These are phyloP conservation scores for Coelastrella sp. DNA, from an alignment of 139 green algal genomes.

Conservation along the genomic window DNA sequence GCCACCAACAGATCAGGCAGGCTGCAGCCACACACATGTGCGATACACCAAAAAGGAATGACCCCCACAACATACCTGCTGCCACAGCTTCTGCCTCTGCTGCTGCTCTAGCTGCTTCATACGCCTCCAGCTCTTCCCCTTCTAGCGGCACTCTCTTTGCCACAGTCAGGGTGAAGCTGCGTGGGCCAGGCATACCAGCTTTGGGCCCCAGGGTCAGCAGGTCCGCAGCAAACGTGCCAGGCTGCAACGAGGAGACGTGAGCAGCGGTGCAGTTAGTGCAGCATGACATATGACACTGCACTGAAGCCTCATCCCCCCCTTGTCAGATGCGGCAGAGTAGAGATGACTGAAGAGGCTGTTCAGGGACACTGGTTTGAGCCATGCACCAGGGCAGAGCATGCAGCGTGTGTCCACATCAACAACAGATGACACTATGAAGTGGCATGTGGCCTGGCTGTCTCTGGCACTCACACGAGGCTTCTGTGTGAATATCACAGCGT, in stretches of 20 bases:
- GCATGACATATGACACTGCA: background rate
- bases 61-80: background rate
- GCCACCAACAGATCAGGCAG: too few relatives aligned
- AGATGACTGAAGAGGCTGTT: too few relatives aligned
- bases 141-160: conserved; percentile 74
- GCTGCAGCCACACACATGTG: too few relatives aligned
- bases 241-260: conserved; percentile 9
- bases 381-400: background rate
- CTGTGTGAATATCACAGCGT: conserved; percentile 85
- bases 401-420: background rate
- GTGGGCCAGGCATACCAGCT: conserved; percentile 19
- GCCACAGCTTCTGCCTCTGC: conserved; percentile 37
- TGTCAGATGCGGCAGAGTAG: too few relatives aligned
- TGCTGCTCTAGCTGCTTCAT: conserved; percentile 46
- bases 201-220: conserved; percentile 16
- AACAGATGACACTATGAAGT: background rate
- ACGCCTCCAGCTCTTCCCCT: conserved; percentile 84
- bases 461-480: conserved; percentile 41
- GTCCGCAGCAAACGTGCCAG: conserved; percentile 45
- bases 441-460: background rate
- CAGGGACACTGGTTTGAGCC: too few relatives aligned
- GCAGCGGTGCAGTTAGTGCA: background rate
- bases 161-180: conserved; percentile 66
- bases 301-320: too few relatives aligned
- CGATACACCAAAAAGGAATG: too few relatives aligned